Base-by-base conservation (phyloP, 176 grass and related monocot genomes). In the Microstegium vimineum region DNA sequence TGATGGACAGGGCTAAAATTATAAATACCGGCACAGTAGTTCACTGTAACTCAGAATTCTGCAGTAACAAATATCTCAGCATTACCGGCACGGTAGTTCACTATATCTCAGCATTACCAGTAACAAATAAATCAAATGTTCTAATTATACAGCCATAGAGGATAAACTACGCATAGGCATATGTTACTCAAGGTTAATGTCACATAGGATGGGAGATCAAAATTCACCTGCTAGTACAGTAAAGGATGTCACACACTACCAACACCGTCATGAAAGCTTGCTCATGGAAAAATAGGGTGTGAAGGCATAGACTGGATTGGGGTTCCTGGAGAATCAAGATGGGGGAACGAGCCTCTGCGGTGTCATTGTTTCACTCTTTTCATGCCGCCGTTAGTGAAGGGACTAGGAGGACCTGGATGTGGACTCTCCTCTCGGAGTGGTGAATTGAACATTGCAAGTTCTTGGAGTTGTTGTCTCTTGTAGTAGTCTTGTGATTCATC, bases 341-440 rank as follows among this genome's bases (percentile, higher is more conserved):
- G 67, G 68, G 73, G 74, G 59, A 37, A 13, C 47, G 42, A 54
- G 79, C 88, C 68, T 51, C 80, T 18, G 14, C 41, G 46, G 84
- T 90, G 84, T 90, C 79, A 90, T 86, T 90, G 88, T 79, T 93
- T 93, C 79, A 81, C 83, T 45, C 85, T 83, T 81, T 93, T 93
- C 88, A 93, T 90, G 32, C 88, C 82, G 25, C 88, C 83, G 10
- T 86, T 93, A 82, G 65, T 85, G 69, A 90, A 93, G 54, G 91
- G 78, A 34, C 78, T 80, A 54, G 78, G 91, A 34, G 91, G 85
- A 47, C 78, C 80, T 73, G 83, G 86, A 56, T 83, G 82, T 7
- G 82, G 79, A 13, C 88, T 90, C 70, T 93, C 91, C 69, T 90
- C 91, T 23, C 91, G 82, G 36, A 90, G 85, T 2, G 91, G 86